Evolutionary conservation across 176 grass and related monocot genomes (phyloP), one percentile per base, ranked within the genome.

Genomic region (Oryza punctata): DNA sequence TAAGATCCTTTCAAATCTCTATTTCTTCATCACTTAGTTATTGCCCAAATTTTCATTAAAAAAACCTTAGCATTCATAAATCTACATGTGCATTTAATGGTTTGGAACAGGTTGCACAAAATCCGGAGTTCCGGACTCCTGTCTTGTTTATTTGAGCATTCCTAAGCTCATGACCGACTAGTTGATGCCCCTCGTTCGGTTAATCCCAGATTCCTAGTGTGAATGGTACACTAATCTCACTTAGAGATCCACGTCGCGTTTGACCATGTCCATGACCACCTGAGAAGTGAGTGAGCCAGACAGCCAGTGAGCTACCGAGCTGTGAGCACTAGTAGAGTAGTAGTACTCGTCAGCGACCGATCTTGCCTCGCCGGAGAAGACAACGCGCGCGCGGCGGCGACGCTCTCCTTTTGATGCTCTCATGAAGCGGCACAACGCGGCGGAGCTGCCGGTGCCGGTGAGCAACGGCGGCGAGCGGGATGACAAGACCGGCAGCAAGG

Each of bases 361-460:
- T 41, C 7, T 24, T 66, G 45, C 69, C 37, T 74, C 25, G 43
- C 10, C 19, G 35, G 75, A 35, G 59, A 65, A 50, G 47, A 50
- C 47, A 16, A 6, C 14, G 4, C 47, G 14, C 47, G 14, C 26
- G 30, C 30, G 32, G 32, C 32, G 32, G 32, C 32, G 44, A 13
- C 12, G 15, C 3, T 52, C 49, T 27, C 63, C 40, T 15, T 35
- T 35, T 35, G 33, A 35, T 35, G 33, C 33, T 18, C 4, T 12
- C 75, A 88, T 88, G 86, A 88, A 78, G 86, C 80, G 86, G 61
- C 86, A 88, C 67, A 46, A 59, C 80, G 33, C 75, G 25, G 65
- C 45, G 0, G 67, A 46, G 24, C 30, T 83, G 59, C 38, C 86
- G 86, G 60, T 81, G 75, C 37, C 80, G 44, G 32, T 26, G 30